Evolutionary conservation across 2,329 filamentous ascomycete species (phyloP).

Genomic region (Scedosporium boydii): DNA sequence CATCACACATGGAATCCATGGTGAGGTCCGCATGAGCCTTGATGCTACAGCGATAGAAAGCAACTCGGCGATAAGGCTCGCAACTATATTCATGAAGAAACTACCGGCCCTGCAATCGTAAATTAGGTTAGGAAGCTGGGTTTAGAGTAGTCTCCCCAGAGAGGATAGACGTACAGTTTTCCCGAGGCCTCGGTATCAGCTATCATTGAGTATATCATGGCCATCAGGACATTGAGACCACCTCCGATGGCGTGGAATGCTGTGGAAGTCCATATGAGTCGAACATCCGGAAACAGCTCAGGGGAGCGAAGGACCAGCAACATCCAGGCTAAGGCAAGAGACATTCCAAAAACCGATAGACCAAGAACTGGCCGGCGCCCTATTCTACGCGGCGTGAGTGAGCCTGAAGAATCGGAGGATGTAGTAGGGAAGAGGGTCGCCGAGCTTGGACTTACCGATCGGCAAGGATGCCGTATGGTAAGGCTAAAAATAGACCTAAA

Average conservation of each 20-base stretch:
- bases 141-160: neutral
- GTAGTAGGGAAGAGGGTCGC: neutral
- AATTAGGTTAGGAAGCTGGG: neutral
- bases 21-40: conserved; percentile 6
- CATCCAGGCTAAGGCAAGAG: conserved; percentile 4
- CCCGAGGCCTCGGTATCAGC: conserved; percentile 6
- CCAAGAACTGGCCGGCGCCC: conserved; percentile 9
- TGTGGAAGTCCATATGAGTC: conserved; percentile 7
- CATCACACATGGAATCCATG: neutral
- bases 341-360: conserved; percentile 7
- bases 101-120: neutral
- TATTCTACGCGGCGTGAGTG: conserved; percentile 1
- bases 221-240: conserved; percentile 6
- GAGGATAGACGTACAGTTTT: conserved; percentile 3
- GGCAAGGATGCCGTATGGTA: neutral
- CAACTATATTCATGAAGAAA: conserved; percentile 6
- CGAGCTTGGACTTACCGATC: neutral
- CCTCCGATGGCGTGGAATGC: conserved; percentile 8
- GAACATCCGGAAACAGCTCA: neutral
- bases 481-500: neutral
- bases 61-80: neutral
- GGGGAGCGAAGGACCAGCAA: conserved; percentile 3
- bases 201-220: conserved; percentile 10
- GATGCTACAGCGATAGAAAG: neutral
- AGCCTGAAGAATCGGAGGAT: neutral